Base-by-base conservation (phyloP, 2,329 filamentous ascomycete species). In the Cladosporium oxysporum region DNA sequence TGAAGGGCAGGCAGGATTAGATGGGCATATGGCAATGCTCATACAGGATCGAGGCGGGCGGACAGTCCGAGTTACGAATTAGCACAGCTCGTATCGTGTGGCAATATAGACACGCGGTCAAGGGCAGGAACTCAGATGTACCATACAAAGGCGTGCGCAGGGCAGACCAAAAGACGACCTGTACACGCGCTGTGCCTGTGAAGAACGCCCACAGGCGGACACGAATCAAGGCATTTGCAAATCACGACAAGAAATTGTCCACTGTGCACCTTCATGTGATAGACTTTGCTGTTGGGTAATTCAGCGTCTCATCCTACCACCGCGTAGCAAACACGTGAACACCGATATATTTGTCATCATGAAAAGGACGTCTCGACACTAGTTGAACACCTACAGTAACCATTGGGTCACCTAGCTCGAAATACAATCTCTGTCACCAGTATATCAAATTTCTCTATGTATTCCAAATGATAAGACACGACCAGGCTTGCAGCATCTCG, bases 1-100 rank as follows among this genome's bases (percentile, higher is more conserved):
- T 99, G 80, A 98, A 98, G 88, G 93, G 93, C 78, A 89, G 93
- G 84, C 94, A 98, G 84, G 94, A 98, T 67, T 84, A 80, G 55
- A 59, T 10, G 55, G 21, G 35, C 5, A 59, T 21, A 2, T 5
- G n/a, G n/a, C 10, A 8, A 11, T 21, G 53, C 18, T 3, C 21
- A 53, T 29, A 1, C 29, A 16, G 55, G 23, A 35, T 14, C 31
- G 26, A 14, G 21, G 14, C 29, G n/a, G 55, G 11, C 11, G 3
- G 28, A 58, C 21, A 21, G 57, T 14, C 33, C 57, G 37, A 18
- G 12, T 29, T 28, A 52, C 23, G 49, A 52, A 5, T 3, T 16
- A 52, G 16, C 49, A 52, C 12, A 7, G 49, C 49, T 52, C n/a
- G 14, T 10, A 31, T 55, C 18, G 26, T 18, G 37, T 28, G 37